Percentiles rank a stretch among this genome's conserved stretches.
Conservation (phyloP, 2,329 filamentous ascomycete species). For the Simplicillium aogashimaense region DNA sequence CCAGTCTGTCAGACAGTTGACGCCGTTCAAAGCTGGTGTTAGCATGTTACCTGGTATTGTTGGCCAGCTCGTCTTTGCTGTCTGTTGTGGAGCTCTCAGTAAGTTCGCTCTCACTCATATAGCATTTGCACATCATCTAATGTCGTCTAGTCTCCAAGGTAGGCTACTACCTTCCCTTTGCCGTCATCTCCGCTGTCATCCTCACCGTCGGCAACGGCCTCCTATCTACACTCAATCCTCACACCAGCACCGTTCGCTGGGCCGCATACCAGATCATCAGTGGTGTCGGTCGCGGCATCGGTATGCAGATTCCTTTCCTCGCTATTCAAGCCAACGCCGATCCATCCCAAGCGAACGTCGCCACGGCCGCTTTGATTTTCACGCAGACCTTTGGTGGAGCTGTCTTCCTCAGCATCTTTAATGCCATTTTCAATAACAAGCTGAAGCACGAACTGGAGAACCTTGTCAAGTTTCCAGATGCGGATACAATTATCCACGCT, state of each 20-base stretch:
- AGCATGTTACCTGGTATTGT: slow-evolving; percentile 17
- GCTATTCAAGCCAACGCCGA: slow-evolving; percentile 17
- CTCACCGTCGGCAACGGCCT: slow-evolving; percentile 26
- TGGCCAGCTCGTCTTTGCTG: slow-evolving; percentile 13
- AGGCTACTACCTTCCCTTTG: slow-evolving; percentile 34
- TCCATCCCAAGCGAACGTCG: slow-evolving; percentile 14
- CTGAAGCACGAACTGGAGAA: slow-evolving; percentile 18
- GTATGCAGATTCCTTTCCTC: slow-evolving; percentile 28
- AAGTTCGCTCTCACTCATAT: background rate
- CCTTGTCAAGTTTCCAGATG: slow-evolving; percentile 18
- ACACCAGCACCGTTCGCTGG: slow-evolving; percentile 26
- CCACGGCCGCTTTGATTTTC: slow-evolving; percentile 19
- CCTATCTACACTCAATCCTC: slow-evolving; percentile 26
- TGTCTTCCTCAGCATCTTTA: slow-evolving; percentile 29
- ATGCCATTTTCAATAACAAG: slow-evolving; percentile 19
- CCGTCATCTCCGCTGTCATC: slow-evolving; percentile 21
- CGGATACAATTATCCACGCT: slow-evolving; percentile 24
- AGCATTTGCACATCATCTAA: slow-evolving; percentile 5
- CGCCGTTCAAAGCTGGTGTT: slow-evolving; percentile 17
- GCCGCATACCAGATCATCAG: slow-evolving; percentile 33
- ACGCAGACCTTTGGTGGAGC: slow-evolving; percentile 36
- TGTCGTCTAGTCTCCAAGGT: slow-evolving; percentile 12
- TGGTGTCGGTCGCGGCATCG: slow-evolving; percentile 33
- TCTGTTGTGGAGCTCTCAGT: slow-evolving; percentile 10
- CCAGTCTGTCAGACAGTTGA: slow-evolving; percentile 30